phyloP scores from a whole-genome alignment of 192 early-diverging fungal genomes.

The Chytriomyces sp. region DNA sequence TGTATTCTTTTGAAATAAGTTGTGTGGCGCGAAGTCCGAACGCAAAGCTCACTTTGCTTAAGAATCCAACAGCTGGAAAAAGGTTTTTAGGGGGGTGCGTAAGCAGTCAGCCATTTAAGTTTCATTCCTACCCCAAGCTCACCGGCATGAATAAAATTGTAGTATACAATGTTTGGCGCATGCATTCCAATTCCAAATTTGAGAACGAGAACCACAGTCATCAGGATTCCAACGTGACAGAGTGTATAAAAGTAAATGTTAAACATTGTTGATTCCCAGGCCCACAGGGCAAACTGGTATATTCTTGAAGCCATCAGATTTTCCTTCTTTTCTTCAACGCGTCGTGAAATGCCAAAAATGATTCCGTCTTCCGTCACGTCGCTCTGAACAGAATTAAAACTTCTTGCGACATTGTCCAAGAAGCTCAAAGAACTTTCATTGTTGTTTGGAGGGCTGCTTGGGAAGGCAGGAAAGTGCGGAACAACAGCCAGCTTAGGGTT shows the following conservation, averaged over 20 bases:
- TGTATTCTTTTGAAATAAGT: constrained; percentile 10
- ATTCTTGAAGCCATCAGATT: not conserved
- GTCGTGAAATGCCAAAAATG: not conserved
- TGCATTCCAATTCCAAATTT: constrained; percentile 1
- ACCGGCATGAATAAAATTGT: constrained; percentile 16
- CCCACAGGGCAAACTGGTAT: not conserved
- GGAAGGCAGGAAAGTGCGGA: too few relatives aligned
- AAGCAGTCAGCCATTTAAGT: not conserved
- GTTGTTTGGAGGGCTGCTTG: not conserved
- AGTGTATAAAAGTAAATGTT: constrained; percentile 12
- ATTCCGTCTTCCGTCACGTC: constrained; percentile 37
- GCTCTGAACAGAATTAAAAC: not conserved
- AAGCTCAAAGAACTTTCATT: not conserved
- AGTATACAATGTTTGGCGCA: constrained; percentile 2
- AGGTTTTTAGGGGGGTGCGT: not conserved
- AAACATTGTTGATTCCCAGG: not conserved
- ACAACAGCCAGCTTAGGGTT: not conserved
- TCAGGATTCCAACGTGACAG: not conserved
- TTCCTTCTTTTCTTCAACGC: constrained; percentile 9
- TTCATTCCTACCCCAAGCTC: not conserved
- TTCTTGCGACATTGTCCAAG: not conserved
- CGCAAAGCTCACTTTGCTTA: constrained; percentile 1
- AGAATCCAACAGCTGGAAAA: not conserved
- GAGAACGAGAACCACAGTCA: not conserved
- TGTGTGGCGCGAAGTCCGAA: not conserved